These are phyloP conservation scores for Lepidopterella palustris DNA, from an alignment of 495 filamentous ascomycete genomes.

Conservation along the genomic window DNA sequence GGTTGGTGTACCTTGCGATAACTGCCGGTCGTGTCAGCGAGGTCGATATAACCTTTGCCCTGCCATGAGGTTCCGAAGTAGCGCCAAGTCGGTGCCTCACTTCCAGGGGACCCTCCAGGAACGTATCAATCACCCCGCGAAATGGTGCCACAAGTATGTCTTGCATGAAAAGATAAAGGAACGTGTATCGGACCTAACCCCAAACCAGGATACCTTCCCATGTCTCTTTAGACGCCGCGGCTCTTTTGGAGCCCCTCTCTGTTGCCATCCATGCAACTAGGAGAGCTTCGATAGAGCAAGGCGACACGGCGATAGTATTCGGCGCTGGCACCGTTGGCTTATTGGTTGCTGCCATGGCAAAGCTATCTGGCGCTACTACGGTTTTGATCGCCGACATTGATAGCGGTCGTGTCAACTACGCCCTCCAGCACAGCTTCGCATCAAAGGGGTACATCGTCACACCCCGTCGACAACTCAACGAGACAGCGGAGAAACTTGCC, in stretches of 20 bases:
- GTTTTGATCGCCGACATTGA: conserved; percentile 34
- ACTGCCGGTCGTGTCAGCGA: conserved; percentile 33
- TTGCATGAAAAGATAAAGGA: conserved; percentile 23
- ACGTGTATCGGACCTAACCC: conserved; percentile 19
- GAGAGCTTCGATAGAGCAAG: conserved; percentile 29
- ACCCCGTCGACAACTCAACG: conserved; percentile 19
- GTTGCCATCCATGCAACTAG: conserved; percentile 32
- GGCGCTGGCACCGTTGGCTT: conserved; percentile 33
- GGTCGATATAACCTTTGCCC: conserved; percentile 36
- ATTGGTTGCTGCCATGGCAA: conserved; percentile 31
- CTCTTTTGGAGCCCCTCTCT: conserved; percentile 31
- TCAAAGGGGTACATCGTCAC: conserved; percentile 27
- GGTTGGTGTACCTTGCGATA: conserved; percentile 33
- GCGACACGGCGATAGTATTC: conserved; percentile 32
- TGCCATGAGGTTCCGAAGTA: conserved; percentile 33
- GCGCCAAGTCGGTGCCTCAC: conserved; percentile 34
- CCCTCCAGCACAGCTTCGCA: conserved; percentile 29
- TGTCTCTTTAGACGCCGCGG: conserved; percentile 27
- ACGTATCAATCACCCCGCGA: conserved; percentile 33
- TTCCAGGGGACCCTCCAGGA: conserved; percentile 35
- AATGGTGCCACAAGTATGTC: conserved; percentile 36
- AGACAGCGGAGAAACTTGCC: conserved; percentile 21
- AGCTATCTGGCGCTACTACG: conserved; percentile 28
- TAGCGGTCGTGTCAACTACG: conserved; percentile 29
- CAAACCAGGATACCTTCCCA: conserved; percentile 26